Conservation (phyloP, 148 eudicot species). For the Vaccinium vitisidaea region DNA sequence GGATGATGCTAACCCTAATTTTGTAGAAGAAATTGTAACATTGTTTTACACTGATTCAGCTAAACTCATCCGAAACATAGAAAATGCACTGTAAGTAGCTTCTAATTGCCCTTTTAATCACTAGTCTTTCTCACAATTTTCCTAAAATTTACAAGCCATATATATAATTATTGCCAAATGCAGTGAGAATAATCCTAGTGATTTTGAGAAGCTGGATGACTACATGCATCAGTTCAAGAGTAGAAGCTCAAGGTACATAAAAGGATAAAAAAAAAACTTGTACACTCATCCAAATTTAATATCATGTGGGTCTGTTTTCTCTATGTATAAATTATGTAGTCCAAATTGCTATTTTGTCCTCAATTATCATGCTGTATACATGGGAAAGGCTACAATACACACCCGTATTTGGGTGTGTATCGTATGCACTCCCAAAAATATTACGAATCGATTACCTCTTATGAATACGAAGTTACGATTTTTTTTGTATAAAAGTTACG, state of each 20-base stretch:
- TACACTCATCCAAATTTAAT: neutral
- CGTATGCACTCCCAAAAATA: no score
- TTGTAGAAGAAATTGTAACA: constrained; percentile 70
- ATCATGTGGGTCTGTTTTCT: neutral
- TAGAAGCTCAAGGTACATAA: constrained; percentile 75
- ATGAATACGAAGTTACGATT: no score
- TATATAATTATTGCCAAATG: neutral
- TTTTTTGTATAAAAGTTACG: no score
- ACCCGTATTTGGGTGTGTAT: no score
- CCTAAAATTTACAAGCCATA: neutral
- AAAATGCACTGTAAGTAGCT: constrained; percentile 56
- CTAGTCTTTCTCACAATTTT: neutral
- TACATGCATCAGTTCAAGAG: constrained; percentile 86
- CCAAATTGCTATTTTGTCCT: neutral
- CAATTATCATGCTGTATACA: neutral
- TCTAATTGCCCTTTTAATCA: neutral
- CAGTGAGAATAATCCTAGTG: constrained; percentile 50
- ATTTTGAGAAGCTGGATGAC: constrained; percentile 65
- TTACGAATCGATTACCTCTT: no score
- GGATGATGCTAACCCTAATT: constrained; percentile 25
- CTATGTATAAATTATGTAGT: neutral
- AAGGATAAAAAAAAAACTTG: neutral
- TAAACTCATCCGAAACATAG: constrained; percentile 56
- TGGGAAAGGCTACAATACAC: neutral
- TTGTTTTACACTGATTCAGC: constrained; percentile 63